Base-by-base conservation (phyloP, 305 asterid species). In the Fraxinus sp. region DNA sequence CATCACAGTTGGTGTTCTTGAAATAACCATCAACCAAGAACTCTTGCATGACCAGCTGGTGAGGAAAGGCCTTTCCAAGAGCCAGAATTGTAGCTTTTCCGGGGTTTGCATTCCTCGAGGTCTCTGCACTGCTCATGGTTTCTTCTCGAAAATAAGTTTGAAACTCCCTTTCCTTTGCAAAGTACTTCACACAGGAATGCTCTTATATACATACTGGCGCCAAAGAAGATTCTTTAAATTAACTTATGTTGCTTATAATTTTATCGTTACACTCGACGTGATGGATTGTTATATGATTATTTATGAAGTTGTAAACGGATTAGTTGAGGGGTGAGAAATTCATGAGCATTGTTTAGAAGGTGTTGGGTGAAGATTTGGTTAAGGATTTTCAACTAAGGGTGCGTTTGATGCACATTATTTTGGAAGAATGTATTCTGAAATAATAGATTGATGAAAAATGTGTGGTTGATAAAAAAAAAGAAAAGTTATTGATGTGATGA, bases 61-160 rank as follows among this genome's bases (percentile, higher is more conserved):
- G 99, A 36, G 98, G 98, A 49, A 96, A 96, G 71, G 99, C 99
- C 84, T 96, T 96, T 43, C 99, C 99, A 1, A 96, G 90, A 46
- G 98, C 94, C 43, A 94, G 92, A 85, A 96, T 91, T 16, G 87
- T 80, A 2, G 99, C 99, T 46, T 91, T 94, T 76, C 84, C 87
- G 0, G 82, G 57, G 46, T 77, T 86, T 35, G 59, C 80, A 26
- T 70, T 83, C 77, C 79, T 83, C 72, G 62, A 68, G 84, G 37
- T 80, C 41, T 83, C 89, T 74, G 79, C 84, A 83, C 84, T 88
- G 55, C 87, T 92, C 93, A 87, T 89, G 8, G 74, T 35, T 55
- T 20, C 24, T 49, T 18, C 36, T 14, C 35, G 7, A 11, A 71
- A 81, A 16, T 13, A 35, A 39, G 22, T 77, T 6, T 33, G 74